Base-by-base conservation (phyloP, 1,284 basidiomycete genomes). In the Polyporus tsugae region DNA sequence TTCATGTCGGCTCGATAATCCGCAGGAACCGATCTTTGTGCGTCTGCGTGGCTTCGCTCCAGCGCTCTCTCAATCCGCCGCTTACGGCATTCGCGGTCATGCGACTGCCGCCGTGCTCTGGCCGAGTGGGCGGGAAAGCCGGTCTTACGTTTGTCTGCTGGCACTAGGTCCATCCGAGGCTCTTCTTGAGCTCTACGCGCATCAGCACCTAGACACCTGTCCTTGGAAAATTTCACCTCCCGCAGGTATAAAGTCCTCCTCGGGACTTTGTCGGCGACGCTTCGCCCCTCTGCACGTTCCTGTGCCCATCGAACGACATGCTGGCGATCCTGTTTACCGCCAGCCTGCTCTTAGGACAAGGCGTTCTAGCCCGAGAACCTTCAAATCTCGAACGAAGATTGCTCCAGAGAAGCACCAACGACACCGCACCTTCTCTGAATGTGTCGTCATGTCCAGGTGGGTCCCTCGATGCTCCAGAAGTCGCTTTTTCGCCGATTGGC, bases 361-460 rank as follows among this genome's bases (percentile, higher is more conserved):
- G 60, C 63, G 65, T 58, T 63, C 63, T 67, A 10, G 72, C 65
- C n/a, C 53, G 42, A 17, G 64, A 67, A 35, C 64, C 67, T 38
- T 65, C 71, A 64, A 39, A 38, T 25, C 65, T 68, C 57, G 62
- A 60, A 46, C 68, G 65, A 33, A 25, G 44, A 55, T 25, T 59
- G 59, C 22, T 68, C n/a, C 53, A 61, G 41, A 62, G 64, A 68
- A 67, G 49, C 63, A 62, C 39, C 36, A 59, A 64, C 46, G 63
- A 66, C 33, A 64, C 35, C 29, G 9, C 19, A 10, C 67, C 64
- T 62, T 70, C 72, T 41, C 62, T 62, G 38, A 73, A 70, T 61
- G 72, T 69, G 66, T 70, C 69, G 62, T 73, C 69, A 55, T 73
- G 72, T 62, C 69, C 72, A 66, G 72, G 72, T 73, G 19, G 22